Conservation (phyloP, 1,284 basidiomycete genomes). For the Ustilago lituana region DNA sequence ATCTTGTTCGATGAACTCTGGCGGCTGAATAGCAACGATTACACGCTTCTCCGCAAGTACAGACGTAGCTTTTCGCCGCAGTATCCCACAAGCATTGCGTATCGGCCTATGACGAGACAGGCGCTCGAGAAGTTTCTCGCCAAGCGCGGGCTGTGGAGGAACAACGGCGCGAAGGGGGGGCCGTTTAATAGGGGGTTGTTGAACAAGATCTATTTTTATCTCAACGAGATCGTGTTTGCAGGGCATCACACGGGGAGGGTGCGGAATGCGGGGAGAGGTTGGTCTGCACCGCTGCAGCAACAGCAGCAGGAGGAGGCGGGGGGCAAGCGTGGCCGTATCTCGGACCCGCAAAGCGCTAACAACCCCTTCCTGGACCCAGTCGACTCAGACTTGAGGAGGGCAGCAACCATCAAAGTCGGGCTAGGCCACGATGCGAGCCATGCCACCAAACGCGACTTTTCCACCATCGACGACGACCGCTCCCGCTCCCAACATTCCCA, state of each 20-base stretch:
- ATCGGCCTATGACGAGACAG: slow-evolving; percentile 76
- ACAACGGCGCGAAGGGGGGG: slow-evolving; percentile 69
- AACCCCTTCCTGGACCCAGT: slow-evolving; percentile 36
- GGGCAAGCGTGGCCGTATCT: neutral
- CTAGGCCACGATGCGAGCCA: slow-evolving; percentile 75
- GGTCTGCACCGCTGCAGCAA: slow-evolving; percentile 9
- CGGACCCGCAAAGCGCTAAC: neutral
- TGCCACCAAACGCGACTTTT: slow-evolving; percentile 72
- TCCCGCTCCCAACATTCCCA: neutral
- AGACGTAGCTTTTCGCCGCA: slow-evolving; percentile 76
- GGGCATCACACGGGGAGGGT: slow-evolving; percentile 23
- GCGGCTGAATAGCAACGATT: slow-evolving; percentile 50
- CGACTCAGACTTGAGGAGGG: slow-evolving; percentile 30
- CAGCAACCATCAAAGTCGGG: slow-evolving; percentile 43
- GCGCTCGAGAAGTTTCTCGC: slow-evolving; percentile 75
- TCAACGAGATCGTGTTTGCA: slow-evolving; percentile 77
- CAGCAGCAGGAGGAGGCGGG: neutral
- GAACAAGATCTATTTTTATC: slow-evolving; percentile 78
- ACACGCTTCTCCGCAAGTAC: slow-evolving; percentile 74
- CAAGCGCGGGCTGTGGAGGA: slow-evolving; percentile 74
- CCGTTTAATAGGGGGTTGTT: slow-evolving; percentile 78
- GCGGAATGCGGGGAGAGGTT: slow-evolving; percentile 14
- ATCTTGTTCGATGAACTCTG: slow-evolving; percentile 76
- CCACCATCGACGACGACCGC: slow-evolving; percentile 74
- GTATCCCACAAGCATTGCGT: slow-evolving; percentile 79